Evolutionary conservation across 495 filamentous ascomycete genomes (phyloP), one percentile per base, ranked within the genome.

Genomic region (Penicillium herquei): DNA sequence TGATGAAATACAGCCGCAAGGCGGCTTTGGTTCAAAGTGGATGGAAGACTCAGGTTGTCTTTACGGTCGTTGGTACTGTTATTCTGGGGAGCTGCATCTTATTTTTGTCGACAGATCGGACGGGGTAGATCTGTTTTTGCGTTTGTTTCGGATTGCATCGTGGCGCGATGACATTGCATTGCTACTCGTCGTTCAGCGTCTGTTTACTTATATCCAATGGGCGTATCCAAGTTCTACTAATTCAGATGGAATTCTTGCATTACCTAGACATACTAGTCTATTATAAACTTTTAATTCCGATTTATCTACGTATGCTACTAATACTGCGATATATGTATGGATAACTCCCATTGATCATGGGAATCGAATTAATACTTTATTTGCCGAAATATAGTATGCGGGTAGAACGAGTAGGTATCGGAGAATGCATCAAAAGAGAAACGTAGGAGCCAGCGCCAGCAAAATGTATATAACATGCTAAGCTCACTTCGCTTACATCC

Each of bases 1-100:
- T 98, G n/a, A 87, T 81, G 54, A 87, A 89, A 65, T 98, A 95
- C 68, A 86, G 84, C 54, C 77, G 82, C 35, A 83, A 87, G 59
- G 76, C 79, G 26, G 94, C 94, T 0, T 78, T 98, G 52, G 94
- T 98, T 35, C 94, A 98, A 73, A 89, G 84, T 46, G 94, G 94
- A 33, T 93, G 89, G 86, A 96, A 91, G 74, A 97, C 94, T 35
- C 92, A 96, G 69, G 65, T 83, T 18, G 74, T 92, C 18, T 87
- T 96, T 70, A 85, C 82, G 0, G 73, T 89, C 10, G 84, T 96
- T 14, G 86, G 91, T n/a, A 71, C 81, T 17, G 84, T 81, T 7
- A 98, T 98, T 58, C 74, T 96, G 32, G 90, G 84, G 13, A 85
- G 90, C 42, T 96, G 91, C 63, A 71, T 86, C n/a, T 59, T 87